Evolutionary conservation across 371 early-diverging fungal species (phyloP).

Genomic region (Syncephalastrum monosporum): DNA sequence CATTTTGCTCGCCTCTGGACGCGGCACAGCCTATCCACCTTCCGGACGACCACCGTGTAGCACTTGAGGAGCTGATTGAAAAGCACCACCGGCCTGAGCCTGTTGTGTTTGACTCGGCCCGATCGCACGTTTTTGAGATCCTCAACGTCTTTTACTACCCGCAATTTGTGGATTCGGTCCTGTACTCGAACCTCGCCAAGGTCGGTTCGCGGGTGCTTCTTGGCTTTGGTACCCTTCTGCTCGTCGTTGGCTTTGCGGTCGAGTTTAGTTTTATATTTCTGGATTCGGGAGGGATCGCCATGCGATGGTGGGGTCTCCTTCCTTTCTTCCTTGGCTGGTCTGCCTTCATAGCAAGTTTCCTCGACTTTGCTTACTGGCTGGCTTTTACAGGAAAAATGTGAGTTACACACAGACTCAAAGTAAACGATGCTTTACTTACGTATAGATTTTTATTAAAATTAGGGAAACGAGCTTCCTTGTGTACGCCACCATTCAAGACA

Average conservation of each 20-base stretch:
- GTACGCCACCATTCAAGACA: constrained; percentile 34
- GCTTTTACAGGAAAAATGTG: constrained; percentile 42
- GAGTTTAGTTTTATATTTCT: constrained; percentile 42
- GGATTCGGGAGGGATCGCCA: constrained; percentile 21
- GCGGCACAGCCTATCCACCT: constrained; percentile 43
- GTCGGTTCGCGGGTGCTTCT: constrained; percentile 22
- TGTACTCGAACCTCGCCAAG: constrained; percentile 33
- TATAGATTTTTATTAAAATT: constrained; percentile 1
- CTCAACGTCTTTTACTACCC: constrained; percentile 52
- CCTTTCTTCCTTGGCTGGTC: constrained; percentile 48
- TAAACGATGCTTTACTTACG: not conserved
- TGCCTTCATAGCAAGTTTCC: constrained; percentile 27
- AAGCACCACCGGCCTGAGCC: constrained; percentile 47
- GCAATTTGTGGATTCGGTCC: constrained; percentile 40
- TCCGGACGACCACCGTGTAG: constrained; percentile 45
- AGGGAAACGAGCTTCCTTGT: constrained; percentile 41
- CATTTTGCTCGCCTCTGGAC: constrained; percentile 39
- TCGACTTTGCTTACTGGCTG: constrained; percentile 49
- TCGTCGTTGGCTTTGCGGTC: constrained; percentile 37
- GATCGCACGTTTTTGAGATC: constrained; percentile 44
- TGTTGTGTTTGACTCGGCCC: constrained; percentile 46
- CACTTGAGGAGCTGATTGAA: constrained; percentile 39
- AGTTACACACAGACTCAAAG: not conserved
- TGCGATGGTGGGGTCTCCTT: constrained; percentile 35
- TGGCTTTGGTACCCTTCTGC: constrained; percentile 22